Evolutionary conservation across 768 basidiomycete species (phyloP).

Genomic region (Suillus luteus): DNA sequence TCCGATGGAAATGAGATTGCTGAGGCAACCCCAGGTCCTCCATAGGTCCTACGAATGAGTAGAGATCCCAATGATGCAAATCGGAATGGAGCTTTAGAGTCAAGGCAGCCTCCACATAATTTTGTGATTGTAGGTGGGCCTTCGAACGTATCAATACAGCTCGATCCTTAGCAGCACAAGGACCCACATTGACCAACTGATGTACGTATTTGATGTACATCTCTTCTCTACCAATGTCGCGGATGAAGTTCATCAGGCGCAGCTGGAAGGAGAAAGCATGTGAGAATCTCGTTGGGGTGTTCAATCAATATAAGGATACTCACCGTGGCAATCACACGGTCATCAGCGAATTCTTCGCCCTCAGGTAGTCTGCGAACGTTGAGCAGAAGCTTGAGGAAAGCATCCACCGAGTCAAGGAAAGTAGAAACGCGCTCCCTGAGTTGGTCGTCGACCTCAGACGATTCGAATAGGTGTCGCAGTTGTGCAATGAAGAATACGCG

Average conservation of each 20-base stretch:
- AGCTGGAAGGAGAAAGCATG: constrained; percentile 46
- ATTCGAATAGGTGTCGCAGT: constrained; percentile 86
- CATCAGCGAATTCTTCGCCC: constrained; percentile 92
- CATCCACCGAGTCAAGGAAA: constrained; percentile 89
- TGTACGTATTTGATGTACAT: constrained; percentile 97
- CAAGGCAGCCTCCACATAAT: constrained; percentile 90
- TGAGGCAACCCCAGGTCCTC: constrained; percentile 88
- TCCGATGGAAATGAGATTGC: constrained; percentile 92
- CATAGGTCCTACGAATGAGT: constrained; percentile 81
- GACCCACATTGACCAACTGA: constrained; percentile 83
- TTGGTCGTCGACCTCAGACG: constrained; percentile 75
- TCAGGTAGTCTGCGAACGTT: constrained; percentile 88
- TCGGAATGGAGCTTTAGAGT: constrained; percentile 94
- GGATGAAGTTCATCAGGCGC: constrained; percentile 91
- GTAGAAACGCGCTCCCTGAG: constrained; percentile 74
- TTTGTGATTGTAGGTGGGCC: constrained; percentile 89
- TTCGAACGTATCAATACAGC: constrained; percentile 33
- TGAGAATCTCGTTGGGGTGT: constrained; percentile 10
- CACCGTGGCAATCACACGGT: constrained; percentile 90
- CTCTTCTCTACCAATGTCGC: constrained; percentile 87
- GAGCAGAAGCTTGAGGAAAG: constrained; percentile 88
- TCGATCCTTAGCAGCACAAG: constrained; percentile 1
- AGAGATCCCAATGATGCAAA: constrained; percentile 87
- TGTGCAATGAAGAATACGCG: constrained; percentile 92
- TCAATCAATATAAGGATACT: constrained; percentile 15